A percentile compares a stretch with the other conserved stretches of the same genome.
Evolutionary conservation across 306 rosid species (phyloP).

Genomic region (Citrullus colocynthis): DNA sequence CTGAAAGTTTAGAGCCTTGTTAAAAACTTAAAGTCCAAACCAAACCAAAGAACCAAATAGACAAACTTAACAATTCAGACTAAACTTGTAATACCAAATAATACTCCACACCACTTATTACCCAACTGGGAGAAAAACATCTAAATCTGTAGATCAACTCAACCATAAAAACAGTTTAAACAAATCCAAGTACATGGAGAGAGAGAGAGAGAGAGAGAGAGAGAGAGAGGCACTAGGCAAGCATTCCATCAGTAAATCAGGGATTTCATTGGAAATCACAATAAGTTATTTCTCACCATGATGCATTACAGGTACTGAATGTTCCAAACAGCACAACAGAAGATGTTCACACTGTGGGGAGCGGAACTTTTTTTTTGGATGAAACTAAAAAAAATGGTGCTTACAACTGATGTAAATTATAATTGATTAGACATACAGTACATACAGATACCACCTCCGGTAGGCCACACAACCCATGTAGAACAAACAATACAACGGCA

Average conservation of each 20-base stretch:
- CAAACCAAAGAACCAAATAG: too few species aligned
- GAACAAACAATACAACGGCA: conserved; percentile 2
- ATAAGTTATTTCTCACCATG: conserved; percentile 14
- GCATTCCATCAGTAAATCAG: conserved; percentile 10
- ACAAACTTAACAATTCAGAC: too few species aligned
- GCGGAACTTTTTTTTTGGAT: not conserved
- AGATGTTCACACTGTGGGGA: conserved; percentile 4
- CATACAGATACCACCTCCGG: conserved; percentile 14
- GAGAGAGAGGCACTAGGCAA: not conserved
- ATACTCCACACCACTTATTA: too few species aligned
- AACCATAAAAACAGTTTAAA: not conserved
- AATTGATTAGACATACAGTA: conserved; percentile 9
- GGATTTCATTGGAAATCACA: conserved; percentile 18
- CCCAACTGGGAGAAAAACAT: not conserved
- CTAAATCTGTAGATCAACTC: not conserved
- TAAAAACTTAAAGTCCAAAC: too few species aligned
- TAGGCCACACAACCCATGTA: conserved; percentile 4
- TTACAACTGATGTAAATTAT: not conserved
- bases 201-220: not conserved
- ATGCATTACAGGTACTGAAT: conserved; percentile 16
- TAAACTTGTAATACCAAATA: too few species aligned
- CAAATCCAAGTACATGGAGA: not conserved
- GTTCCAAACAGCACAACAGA: conserved; percentile 22
- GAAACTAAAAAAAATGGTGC: conserved; percentile 4
- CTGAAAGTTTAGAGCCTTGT: too few species aligned